Evolutionary conservation across 2,329 filamentous ascomycete genomes (phyloP), one percentile per base, ranked within the genome.

Genomic region (Lasiodiplodia theobromae): DNA sequence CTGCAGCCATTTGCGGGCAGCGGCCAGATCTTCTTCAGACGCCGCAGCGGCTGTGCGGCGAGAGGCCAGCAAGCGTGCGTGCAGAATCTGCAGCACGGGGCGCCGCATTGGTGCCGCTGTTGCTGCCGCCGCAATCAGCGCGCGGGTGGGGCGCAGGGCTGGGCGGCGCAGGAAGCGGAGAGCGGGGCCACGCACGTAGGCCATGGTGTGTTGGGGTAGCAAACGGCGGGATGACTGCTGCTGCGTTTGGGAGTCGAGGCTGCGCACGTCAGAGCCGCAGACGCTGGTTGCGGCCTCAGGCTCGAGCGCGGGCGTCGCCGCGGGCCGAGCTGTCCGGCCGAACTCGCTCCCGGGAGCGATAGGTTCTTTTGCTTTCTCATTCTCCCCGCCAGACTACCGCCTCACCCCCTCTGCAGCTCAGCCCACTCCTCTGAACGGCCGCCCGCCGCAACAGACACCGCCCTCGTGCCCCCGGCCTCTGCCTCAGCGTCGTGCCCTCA

Each of bases 1-100:
- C 53, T 81, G 79, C 58, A 90, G 84, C 88, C 88, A 91, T 73
- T 81, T 77, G 67, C 88, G 83, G 16, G 87, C 87, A 47, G 80
- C 77, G 38, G 72, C 73, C 51, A 80, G 70, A 40, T 78, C 75
- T 18, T 79, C 75, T 52, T 76, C 72, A 70, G 63, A 31, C 12
- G 63, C 63, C n/a, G 18, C 21, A 51, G 28, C 44, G 4, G 66
- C 31, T 12, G 31, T 47, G 21, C 31, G 65, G 44, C 66, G 44
- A 14, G 56, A 38, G 11, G 66, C 66, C 18, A 68, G 37, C 56
- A 21, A 8, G 23, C 66, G 56, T 16, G 18, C 11, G 12, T 40
- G 56, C 54, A 44, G 47, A 47, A 16, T 31, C 37, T 37, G 53
- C 66, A 68, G 21, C 6, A 38, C 60, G 18, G 62, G 47, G 25